Evolutionary conservation across 805 yeast species (phyloP).

Genomic region (Sugiyamaella marilandica): DNA sequence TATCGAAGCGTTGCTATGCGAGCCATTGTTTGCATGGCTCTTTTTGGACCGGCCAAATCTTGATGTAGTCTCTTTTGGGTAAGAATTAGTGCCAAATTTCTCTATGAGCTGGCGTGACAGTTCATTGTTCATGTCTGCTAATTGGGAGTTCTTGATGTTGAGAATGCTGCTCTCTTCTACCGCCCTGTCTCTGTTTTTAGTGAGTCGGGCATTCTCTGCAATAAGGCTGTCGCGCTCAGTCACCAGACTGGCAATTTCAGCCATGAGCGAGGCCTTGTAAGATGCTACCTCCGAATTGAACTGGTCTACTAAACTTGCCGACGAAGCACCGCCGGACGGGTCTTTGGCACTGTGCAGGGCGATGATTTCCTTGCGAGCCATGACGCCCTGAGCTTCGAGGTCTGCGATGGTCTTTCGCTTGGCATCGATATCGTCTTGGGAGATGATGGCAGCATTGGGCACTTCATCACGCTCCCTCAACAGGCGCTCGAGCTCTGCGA

Average conservation of each 20-base stretch:
- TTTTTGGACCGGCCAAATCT: not conserved
- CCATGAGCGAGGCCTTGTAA: constrained; percentile 44
- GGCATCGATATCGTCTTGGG: constrained; percentile 22
- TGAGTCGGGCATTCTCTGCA: constrained; percentile 29
- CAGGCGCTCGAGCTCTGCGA: constrained; percentile 26
- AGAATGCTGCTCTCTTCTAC: constrained; percentile 32
- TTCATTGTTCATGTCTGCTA: constrained; percentile 36
- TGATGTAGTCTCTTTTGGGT: not conserved
- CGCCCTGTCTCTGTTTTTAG: constrained; percentile 24
- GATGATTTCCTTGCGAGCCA: constrained; percentile 38
- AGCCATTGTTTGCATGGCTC: not conserved
- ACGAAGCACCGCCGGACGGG: constrained; percentile 21
- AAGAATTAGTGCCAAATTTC: constrained; percentile 23
- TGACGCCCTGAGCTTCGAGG: constrained; percentile 31
- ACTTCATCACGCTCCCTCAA: constrained; percentile 16
- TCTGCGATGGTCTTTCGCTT: constrained; percentile 34
- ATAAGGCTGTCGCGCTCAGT: constrained; percentile 26
- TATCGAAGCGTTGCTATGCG: not conserved
- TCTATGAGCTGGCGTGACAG: constrained; percentile 33
- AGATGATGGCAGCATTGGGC: constrained; percentile 6
- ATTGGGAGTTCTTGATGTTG: constrained; percentile 32
- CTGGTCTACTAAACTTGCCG: constrained; percentile 23
- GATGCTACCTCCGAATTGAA: constrained; percentile 43
- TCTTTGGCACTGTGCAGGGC: constrained; percentile 39
- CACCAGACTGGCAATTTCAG: constrained; percentile 40